Percentiles rank a stretch among this genome's conserved stretches.
Evolutionary conservation across 1,284 basidiomycete genomes (phyloP).

Genomic region (Marasmius oreades): DNA sequence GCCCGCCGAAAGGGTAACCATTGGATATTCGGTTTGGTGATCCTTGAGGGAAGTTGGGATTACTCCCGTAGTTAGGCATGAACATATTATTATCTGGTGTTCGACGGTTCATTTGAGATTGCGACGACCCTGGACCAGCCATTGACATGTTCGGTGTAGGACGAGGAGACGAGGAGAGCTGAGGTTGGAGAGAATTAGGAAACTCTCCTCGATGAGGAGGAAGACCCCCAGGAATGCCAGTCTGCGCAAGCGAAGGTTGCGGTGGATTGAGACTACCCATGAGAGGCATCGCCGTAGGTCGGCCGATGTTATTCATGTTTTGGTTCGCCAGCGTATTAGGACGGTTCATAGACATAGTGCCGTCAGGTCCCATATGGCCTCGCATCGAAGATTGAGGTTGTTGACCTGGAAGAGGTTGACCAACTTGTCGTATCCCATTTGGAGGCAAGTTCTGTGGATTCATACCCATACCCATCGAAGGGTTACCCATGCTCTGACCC

Average conservation of each 20-base stretch:
- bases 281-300: constrained; percentile 33
- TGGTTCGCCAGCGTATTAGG: constrained; percentile 25
- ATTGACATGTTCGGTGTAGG: constrained; percentile 43
- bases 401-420: neutral
- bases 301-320: constrained; percentile 29
- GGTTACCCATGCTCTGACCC: constrained; percentile 1
- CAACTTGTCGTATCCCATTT: neutral
- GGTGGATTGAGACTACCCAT: constrained; percentile 52
- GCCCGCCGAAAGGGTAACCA: constrained; percentile 37
- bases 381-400: neutral
- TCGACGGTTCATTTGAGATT: constrained; percentile 39
- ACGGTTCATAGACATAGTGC: constrained; percentile 3
- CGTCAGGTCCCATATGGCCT: constrained; percentile 2
- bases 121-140: constrained; percentile 40
- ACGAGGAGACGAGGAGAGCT: constrained; percentile 43
- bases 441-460: constrained; percentile 2
- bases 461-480: constrained; percentile 29
- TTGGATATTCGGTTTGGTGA: constrained; percentile 36
- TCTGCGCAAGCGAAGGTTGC: constrained; percentile 35
- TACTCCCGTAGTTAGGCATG: constrained; percentile 39
- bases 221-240: constrained; percentile 28
- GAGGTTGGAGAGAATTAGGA: constrained; percentile 34
- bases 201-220: constrained; percentile 38
- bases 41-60: constrained; percentile 36
- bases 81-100: constrained; percentile 41